Evolutionary conservation across 2,329 filamentous ascomycete genomes (phyloP).

Genomic region (Xylariaceae sp.): DNA sequence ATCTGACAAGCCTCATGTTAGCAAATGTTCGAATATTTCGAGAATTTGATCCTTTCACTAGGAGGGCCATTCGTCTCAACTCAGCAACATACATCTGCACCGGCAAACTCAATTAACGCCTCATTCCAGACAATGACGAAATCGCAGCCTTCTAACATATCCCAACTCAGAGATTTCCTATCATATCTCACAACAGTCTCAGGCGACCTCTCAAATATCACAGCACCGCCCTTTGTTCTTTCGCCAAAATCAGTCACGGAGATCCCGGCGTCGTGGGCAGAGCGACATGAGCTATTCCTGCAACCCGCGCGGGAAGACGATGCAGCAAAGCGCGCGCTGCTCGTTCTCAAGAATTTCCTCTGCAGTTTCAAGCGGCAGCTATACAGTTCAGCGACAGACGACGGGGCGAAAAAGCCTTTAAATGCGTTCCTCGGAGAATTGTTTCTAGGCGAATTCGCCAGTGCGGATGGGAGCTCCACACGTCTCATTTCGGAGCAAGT

Average conservation of each 20-base stretch:
- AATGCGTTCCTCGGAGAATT: slow-evolving; percentile 48
- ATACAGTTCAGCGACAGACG: slow-evolving; percentile 33
- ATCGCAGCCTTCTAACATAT: slow-evolving; percentile 25
- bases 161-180: slow-evolving; percentile 30
- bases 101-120: background rate
- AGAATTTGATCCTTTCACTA: no score
- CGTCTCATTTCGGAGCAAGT: slow-evolving; percentile 26
- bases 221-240: slow-evolving; percentile 53
- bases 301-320: slow-evolving; percentile 38
- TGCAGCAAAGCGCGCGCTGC: slow-evolving; percentile 37
- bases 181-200: slow-evolving; percentile 51
- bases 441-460: slow-evolving; percentile 35
- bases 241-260: slow-evolving; percentile 52
- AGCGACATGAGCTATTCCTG: slow-evolving; percentile 47
- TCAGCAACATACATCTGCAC: background rate
- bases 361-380: slow-evolving; percentile 43
- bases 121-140: slow-evolving; percentile 11
- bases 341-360: slow-evolving; percentile 47
- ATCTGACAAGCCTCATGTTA: no score
- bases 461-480: slow-evolving; percentile 24
- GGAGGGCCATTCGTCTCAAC: no score
- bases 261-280: slow-evolving; percentile 55
- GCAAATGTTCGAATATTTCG: no score
- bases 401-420: slow-evolving; percentile 47
- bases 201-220: slow-evolving; percentile 53